Percentiles rank a stretch among this genome's conserved stretches.
Evolutionary conservation across 2,329 filamentous ascomycete species (phyloP).

Genomic region (Zymoseptoria crescenta): DNA sequence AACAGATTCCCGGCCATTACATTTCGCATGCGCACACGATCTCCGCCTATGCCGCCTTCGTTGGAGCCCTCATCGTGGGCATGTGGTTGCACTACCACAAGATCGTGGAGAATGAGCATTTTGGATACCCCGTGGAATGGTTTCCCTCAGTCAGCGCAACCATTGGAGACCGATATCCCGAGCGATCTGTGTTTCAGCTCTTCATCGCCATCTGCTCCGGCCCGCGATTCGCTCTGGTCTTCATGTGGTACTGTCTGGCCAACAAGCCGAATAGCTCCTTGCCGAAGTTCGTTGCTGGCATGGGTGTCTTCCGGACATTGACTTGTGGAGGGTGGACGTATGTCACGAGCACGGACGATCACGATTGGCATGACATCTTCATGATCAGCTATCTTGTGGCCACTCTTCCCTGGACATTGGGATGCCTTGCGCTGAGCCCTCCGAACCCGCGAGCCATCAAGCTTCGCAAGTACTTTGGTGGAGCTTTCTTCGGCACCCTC

Average conservation of each 20-base stretch:
- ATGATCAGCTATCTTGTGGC: conserved; percentile 98
- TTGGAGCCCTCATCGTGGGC: conserved; percentile 78
- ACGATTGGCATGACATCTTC: conserved; percentile 97
- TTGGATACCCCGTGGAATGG: conserved; percentile 53
- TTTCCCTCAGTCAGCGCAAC: conserved; percentile 53
- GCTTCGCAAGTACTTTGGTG: conserved; percentile 78
- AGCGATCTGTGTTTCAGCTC: conserved; percentile 92
- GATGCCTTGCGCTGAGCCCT: conserved; percentile 81
- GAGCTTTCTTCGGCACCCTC: conserved; percentile 81
- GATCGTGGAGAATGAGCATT: conserved; percentile 83
- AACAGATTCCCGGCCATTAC: conserved; percentile 71
- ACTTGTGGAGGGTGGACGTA: conserved; percentile 98
- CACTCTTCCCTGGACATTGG: conserved; percentile 89
- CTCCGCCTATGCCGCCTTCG: conserved; percentile 76
- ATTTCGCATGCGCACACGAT: conserved; percentile 81
- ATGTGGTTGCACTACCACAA: conserved; percentile 79
- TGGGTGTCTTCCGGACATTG: conserved; percentile 79
- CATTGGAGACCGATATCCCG: conserved; percentile 94
- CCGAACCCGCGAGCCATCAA: conserved; percentile 74
- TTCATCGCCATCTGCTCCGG: conserved; percentile 95
- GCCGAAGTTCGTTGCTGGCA: conserved; percentile 70
- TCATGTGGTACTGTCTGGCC: conserved; percentile 85
- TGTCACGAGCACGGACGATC: conserved; percentile 94
- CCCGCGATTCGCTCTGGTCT: conserved; percentile 86
- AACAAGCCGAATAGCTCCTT: conserved; percentile 61